Percentiles rank a stretch among this genome's conserved stretches.
phyloP scores from a whole-genome alignment of 1,139 yeast genomes.

The Geotrichum aggregatum region DNA sequence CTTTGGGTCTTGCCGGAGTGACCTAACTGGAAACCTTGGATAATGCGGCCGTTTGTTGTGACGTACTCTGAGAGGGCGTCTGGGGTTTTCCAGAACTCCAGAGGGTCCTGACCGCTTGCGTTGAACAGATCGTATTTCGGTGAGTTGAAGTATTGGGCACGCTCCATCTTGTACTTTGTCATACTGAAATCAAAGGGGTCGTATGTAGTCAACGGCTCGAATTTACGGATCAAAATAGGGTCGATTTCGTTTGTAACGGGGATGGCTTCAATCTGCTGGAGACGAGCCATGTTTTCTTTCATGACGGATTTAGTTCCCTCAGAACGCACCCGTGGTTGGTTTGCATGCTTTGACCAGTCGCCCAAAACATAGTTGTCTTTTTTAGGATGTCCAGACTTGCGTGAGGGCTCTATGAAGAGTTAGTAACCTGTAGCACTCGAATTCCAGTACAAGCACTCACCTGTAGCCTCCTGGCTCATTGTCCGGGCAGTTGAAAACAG shows the following conservation, averaged over 20 bases:
- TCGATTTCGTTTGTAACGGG: slow-evolving; percentile 24
- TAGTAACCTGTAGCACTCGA: neutral
- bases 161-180: slow-evolving; percentile 27
- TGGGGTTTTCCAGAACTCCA: slow-evolving; percentile 42
- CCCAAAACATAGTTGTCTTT: neutral
- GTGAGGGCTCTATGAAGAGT: neutral
- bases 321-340: neutral
- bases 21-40: slow-evolving; percentile 57
- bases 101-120: slow-evolving; percentile 30
- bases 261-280: slow-evolving; percentile 6
- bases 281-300: neutral
- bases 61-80: slow-evolving; percentile 54
- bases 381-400: neutral
- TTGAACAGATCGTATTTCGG: slow-evolving; percentile 14
- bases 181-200: slow-evolving; percentile 36
- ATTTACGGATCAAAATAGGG: slow-evolving; percentile 28
- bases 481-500: neutral
- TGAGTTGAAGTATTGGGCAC: slow-evolving; percentile 28
- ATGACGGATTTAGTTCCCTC: slow-evolving; percentile 1
- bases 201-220: slow-evolving; percentile 30
- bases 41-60: slow-evolving; percentile 60
- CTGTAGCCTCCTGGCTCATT: neutral
- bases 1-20: slow-evolving; percentile 56
- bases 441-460: neutral
- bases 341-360: slow-evolving; percentile 7